A percentile compares a stretch with the other conserved stretches of the same genome.
These are phyloP conservation scores for Fusarium camptoceras DNA, from an alignment of 2,329 filamentous ascomycete genomes.

Conservation along the genomic window DNA sequence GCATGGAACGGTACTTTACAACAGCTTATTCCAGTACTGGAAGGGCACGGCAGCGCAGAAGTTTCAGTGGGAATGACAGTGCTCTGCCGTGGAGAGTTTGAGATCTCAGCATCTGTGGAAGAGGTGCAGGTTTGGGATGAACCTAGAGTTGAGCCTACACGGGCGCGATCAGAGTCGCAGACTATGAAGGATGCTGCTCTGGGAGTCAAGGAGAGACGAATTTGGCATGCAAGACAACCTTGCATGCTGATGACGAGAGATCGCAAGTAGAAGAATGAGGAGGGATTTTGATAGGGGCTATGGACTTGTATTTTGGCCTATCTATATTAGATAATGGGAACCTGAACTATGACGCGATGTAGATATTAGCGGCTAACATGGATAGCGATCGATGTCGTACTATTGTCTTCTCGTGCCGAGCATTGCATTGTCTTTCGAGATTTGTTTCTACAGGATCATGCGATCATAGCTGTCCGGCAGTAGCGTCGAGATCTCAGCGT, in stretches of 20 bases:
- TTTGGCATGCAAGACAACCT: constrained; percentile 72
- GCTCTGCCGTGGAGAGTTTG: constrained; percentile 84
- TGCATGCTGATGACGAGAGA: constrained; percentile 68
- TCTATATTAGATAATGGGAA: constrained; percentile 20
- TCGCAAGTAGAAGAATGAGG: constrained; percentile 39
- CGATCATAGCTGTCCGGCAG: not conserved
- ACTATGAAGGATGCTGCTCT: constrained; percentile 69
- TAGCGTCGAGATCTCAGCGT: not conserved
- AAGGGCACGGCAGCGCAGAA: constrained; percentile 68
- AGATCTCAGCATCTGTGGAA: constrained; percentile 83
- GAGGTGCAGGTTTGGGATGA: constrained; percentile 72
- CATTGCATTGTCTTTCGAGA: not conserved
- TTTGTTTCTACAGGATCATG: not conserved
- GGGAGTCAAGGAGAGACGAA: constrained; percentile 69
- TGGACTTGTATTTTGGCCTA: constrained; percentile 2
- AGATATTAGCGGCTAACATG: constrained; percentile 22
- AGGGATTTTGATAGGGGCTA: constrained; percentile 8
- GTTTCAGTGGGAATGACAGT: constrained; percentile 77
- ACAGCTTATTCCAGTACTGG: constrained; percentile 73
- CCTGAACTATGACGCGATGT: constrained; percentile 16
- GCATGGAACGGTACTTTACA: constrained; percentile 89
- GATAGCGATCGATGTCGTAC: constrained; percentile 25
- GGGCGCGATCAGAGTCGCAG: constrained; percentile 65
- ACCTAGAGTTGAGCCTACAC: constrained; percentile 46
- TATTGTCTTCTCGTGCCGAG: not conserved